Evolutionary conservation across 129 eudicot genomes (phyloP).

Genomic region (Pulicaria dysenterica): DNA sequence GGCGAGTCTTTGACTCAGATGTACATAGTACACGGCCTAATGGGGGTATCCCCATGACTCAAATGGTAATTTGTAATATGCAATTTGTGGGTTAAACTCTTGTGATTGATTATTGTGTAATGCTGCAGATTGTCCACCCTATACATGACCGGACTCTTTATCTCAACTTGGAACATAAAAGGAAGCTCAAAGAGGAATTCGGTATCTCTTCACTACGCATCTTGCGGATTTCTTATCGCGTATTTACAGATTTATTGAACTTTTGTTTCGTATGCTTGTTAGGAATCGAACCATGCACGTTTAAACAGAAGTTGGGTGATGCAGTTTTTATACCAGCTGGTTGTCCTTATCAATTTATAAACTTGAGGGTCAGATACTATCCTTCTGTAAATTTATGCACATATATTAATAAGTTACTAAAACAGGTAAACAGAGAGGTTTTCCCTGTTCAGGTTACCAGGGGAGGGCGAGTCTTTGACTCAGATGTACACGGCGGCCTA

Average conservation of each 20-base stretch:
- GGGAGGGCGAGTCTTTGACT: no score
- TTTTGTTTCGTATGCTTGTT: background rate
- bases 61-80: no score
- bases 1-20: no score
- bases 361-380: background rate
- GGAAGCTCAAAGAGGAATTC: constrained; percentile 27
- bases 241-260: background rate
- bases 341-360: no score
- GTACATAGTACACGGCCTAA: no score
- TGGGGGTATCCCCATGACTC: no score
- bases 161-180: constrained; percentile 1
- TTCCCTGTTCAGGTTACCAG: no score
- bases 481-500: no score
- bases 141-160: constrained; percentile 25
- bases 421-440: no score
- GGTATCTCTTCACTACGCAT: background rate
- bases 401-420: background rate
- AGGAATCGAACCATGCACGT: constrained; percentile 26
- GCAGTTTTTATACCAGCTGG: background rate
- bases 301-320: background rate
- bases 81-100: background rate
- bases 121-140: constrained; percentile 23
- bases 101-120: background rate
- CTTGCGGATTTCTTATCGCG: background rate
- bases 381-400: background rate